Evolutionary conservation across 345 rosid genomes (phyloP), one percentile per base, ranked within the genome.

Genomic region (Eucalyptus regnans): DNA sequence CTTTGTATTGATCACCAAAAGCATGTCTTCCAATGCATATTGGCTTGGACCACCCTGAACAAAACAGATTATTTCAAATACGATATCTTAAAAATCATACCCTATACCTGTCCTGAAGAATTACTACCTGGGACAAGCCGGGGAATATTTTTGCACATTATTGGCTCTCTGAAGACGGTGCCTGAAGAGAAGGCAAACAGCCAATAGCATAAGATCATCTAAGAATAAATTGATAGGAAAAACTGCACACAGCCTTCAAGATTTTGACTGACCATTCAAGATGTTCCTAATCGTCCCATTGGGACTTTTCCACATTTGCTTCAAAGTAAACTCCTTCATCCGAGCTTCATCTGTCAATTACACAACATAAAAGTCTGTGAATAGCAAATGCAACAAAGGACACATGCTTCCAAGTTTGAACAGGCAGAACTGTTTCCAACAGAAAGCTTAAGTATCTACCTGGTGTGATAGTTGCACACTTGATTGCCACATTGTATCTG

Each of bases 11-110:
- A 93, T 98, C 99, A 88, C 99, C 99, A 90, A 96, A 98, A 88
- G 99, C 99, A 94, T 97, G 99, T 46, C 99, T 97, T 90, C 99
- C 99, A 89, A 98, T 98, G 95, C 99, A 98, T 87, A 98, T 98
- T 49, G 99, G 98, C 92, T 95, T 98, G 29, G 98, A 94, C 99
- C 99, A 98, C 86, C 99, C 99, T 98, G 89, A 89, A 60, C n/a
- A 37, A 66, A 31, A 50, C 37, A 25, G 50, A 16, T 37, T 51
- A 86, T 27, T 76, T 86, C 52, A 89, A 85, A 68, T 29, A 86
- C 23, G 17, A 46, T n/a, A 14, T 87, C 52, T 51, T 48, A 56
- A 50, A 18, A 54, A 11, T 22, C 50, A 76, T 10, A 37, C 46
- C 15, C 27, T 76, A 76, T 76, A 20, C 41, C 48, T 37, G 83